phyloP scores from a whole-genome alignment of 768 basidiomycete genomes.

The Mycena pura region DNA sequence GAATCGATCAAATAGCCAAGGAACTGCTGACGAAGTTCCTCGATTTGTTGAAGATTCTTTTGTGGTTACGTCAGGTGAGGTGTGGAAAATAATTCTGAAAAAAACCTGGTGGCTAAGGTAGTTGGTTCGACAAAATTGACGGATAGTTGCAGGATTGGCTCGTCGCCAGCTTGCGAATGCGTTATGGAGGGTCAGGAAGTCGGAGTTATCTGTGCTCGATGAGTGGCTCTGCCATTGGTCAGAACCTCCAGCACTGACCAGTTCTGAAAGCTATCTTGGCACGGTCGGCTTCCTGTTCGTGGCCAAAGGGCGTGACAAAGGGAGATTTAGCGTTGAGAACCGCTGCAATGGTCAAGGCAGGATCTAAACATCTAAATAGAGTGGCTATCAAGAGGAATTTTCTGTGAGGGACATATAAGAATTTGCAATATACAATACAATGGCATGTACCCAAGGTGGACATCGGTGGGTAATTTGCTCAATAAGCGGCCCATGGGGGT shows the following conservation, averaged over 20 bases:
- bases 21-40: conserved; percentile 93
- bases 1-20: conserved; percentile 90
- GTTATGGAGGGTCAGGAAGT: conserved; percentile 93
- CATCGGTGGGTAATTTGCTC: conserved; percentile 93
- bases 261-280: conserved; percentile 82
- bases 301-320: conserved; percentile 87
- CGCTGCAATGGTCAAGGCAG: conserved; percentile 96
- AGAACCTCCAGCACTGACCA: conserved; percentile 51
- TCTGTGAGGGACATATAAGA: conserved; percentile 35
- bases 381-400: conserved; percentile 90
- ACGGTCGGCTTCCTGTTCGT: conserved; percentile 84
- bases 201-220: conserved; percentile 76
- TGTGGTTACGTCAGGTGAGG: background rate
- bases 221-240: background rate
- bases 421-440: background rate
- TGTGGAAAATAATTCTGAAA: background rate
- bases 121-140: conserved; percentile 81
- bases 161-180: conserved; percentile 89
- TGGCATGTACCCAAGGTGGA: conserved; percentile 56
- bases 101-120: conserved; percentile 83
- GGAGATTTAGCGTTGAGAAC: conserved; percentile 92
- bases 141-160: conserved; percentile 65
- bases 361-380: conserved; percentile 89
- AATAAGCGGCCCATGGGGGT: conserved; percentile 92
- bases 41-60: conserved; percentile 93